phyloP scores from a whole-genome alignment of 2,329 filamentous ascomycete species.

The Penicillium sp. region DNA sequence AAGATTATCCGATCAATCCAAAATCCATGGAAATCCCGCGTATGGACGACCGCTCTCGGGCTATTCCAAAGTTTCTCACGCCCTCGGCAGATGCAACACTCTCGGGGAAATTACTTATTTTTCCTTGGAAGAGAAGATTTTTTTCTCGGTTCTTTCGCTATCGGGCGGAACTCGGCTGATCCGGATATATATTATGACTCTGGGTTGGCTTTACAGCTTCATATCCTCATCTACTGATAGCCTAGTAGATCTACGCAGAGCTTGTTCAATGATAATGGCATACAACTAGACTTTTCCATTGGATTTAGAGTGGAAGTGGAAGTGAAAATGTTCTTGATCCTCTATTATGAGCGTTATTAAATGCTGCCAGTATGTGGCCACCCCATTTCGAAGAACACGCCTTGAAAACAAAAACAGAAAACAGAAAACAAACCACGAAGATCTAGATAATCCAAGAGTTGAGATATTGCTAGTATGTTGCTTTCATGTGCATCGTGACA shows the following conservation, averaged over 20 bases:
- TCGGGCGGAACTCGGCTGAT: neutral
- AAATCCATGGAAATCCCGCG: neutral
- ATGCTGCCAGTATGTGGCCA: neutral
- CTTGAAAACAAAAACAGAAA: neutral
- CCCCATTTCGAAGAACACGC: neutral
- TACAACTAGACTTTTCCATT: neutral
- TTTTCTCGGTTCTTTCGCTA: neutral
- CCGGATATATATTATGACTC: neutral
- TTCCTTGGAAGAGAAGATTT: neutral
- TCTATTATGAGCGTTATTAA: neutral
- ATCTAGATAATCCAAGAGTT: neutral
- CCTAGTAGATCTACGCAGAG: too few species aligned
- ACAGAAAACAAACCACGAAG: neutral
- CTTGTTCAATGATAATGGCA: neutral
- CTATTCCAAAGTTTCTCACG: neutral
- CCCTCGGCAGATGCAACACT: neutral
- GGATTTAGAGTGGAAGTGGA: neutral
- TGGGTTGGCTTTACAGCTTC: neutral
- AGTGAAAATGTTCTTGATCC: neutral
- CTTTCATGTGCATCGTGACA: neutral
- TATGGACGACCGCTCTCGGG: neutral
- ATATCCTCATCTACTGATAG: neutral
- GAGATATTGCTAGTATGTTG: neutral
- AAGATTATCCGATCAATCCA: neutral
- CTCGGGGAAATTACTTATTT: neutral